Conservation (phyloP, 2,329 filamentous ascomycete genomes). For the Aureobasidium melanogenum region DNA sequence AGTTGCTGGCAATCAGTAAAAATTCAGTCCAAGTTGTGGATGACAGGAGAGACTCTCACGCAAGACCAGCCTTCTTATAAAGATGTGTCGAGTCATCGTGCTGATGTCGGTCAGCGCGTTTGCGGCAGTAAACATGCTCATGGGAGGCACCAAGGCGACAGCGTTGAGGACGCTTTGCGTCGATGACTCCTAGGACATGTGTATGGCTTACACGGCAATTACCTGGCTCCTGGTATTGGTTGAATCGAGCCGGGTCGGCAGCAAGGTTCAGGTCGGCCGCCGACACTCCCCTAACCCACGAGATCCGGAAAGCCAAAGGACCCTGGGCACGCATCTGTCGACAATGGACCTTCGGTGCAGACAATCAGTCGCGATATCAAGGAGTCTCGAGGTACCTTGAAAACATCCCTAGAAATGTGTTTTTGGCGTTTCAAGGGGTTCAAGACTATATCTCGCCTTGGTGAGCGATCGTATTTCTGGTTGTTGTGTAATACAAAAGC, state of each 20-base stretch:
- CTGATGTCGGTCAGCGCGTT: background rate
- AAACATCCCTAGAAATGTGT: too few species aligned
- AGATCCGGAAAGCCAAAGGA: background rate
- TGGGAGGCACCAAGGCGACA: background rate
- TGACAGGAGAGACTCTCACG: background rate
- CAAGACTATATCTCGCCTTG: background rate
- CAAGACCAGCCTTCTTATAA: background rate
- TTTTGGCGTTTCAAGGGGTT: background rate
- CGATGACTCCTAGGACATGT: background rate
- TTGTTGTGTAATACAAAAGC: background rate
- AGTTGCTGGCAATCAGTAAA: background rate
- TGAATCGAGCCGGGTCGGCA: background rate
- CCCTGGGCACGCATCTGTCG: background rate
- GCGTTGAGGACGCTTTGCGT: background rate
- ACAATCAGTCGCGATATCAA: too few species aligned
- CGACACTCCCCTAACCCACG: background rate
- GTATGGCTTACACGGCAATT: background rate
- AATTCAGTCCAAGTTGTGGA: background rate
- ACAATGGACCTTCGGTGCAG: background rate
- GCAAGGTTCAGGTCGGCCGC: background rate
- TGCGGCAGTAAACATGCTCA: background rate
- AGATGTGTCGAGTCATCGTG: background rate
- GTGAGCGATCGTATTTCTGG: background rate
- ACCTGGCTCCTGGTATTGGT: background rate
- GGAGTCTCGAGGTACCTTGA: too few species aligned